Conservation (phyloP, 345 rosid genomes). For the Bruguiera parviflora region DNA sequence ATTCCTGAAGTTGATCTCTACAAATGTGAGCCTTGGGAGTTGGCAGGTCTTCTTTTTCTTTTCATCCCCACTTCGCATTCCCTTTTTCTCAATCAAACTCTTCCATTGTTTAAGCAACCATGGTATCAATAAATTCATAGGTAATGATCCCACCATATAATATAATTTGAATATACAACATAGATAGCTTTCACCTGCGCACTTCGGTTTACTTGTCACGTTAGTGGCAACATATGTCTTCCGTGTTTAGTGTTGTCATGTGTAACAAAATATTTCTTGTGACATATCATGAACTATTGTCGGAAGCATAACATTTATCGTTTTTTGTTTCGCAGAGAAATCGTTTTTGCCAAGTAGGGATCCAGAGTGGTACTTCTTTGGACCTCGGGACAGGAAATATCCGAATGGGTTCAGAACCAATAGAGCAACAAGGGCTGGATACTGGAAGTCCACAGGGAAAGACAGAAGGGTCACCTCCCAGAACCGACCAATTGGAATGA, state of each 20-base stretch:
- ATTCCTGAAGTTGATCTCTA: slow-evolving; percentile 96
- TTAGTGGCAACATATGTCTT: too few species aligned
- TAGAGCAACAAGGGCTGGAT: slow-evolving; percentile 81
- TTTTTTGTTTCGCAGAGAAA: slow-evolving; percentile 45
- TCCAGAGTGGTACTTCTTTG: slow-evolving; percentile 94
- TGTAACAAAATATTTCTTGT: not conserved
- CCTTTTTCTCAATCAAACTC: not conserved
- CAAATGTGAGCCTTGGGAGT: slow-evolving; percentile 98
- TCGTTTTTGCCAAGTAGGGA: slow-evolving; percentile 87
- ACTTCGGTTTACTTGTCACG: too few species aligned
- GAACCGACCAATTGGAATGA: slow-evolving; percentile 81
- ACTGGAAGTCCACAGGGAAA: slow-evolving; percentile 91
- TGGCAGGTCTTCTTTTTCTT: slow-evolving; percentile 47
- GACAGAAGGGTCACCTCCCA: slow-evolving; percentile 68
- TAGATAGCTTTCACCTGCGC: too few species aligned
- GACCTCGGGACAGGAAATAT: slow-evolving; percentile 86
- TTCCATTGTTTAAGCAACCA: too few species aligned
- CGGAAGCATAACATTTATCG: not conserved
- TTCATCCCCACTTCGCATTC: not conserved
- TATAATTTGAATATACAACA: too few species aligned
- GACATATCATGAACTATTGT: not conserved
- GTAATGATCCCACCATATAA: too few species aligned
- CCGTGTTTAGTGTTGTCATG: too few species aligned
- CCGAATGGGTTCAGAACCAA: slow-evolving; percentile 90
- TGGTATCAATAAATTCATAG: too few species aligned